These are phyloP conservation scores for Violaceomyces palustris DNA, from an alignment of 1,284 basidiomycete genomes.

Conservation along the genomic window DNA sequence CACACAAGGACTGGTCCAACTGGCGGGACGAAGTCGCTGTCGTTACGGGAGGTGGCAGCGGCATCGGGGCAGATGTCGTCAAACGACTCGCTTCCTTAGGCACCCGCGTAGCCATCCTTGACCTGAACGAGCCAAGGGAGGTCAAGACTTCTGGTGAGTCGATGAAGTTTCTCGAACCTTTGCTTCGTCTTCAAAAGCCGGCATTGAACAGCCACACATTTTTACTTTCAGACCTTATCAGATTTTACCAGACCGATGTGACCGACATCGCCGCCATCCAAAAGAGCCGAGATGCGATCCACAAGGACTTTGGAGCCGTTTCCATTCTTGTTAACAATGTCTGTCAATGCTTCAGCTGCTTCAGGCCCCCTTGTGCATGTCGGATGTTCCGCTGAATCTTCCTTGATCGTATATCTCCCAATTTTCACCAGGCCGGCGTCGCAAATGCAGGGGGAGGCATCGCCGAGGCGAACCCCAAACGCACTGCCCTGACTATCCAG, in stretches of 20 bases:
- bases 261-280: constrained; percentile 35
- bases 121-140: constrained; percentile 32
- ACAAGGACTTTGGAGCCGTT: constrained; percentile 25
- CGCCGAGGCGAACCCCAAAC: constrained; percentile 25
- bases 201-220: no score
- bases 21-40: constrained; percentile 42
- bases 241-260: constrained; percentile 42
- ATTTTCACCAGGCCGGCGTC: no score
- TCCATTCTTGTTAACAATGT: constrained; percentile 26
- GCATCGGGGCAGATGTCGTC: constrained; percentile 46
- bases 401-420: constrained; percentile 14
- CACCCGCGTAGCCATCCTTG: constrained; percentile 48
- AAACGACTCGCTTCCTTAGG: constrained; percentile 20
- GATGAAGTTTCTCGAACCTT: not conserved
- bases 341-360: not conserved
- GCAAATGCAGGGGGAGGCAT: constrained; percentile 34
- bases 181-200: no score
- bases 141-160: not conserved
- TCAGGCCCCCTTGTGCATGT: not conserved
- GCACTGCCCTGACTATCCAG: constrained; percentile 29
- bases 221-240: constrained; percentile 6
- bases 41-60: constrained; percentile 49
- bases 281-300: constrained; percentile 25
- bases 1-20: constrained; percentile 27
- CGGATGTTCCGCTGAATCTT: not conserved